phyloP scores from a whole-genome alignment of 169 alveolate species.

The Theileria orientalis region DNA sequence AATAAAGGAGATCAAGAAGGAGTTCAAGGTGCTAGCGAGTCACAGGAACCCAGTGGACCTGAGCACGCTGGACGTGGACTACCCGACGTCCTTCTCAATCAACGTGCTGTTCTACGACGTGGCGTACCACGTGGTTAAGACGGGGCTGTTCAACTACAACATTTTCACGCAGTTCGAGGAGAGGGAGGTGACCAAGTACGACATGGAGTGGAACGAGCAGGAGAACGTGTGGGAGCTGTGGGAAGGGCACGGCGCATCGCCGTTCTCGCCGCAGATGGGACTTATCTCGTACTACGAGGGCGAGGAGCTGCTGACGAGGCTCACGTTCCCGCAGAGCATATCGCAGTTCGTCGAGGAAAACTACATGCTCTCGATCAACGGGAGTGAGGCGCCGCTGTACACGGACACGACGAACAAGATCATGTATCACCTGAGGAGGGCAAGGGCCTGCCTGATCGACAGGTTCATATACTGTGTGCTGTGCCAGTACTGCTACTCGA shows the following conservation, averaged over 20 bases:
- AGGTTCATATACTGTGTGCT: constrained; percentile 42
- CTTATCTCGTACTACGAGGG: constrained; percentile 46
- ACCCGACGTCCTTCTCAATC: constrained; percentile 55
- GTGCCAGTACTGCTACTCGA: constrained; percentile 29
- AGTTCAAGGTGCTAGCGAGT: constrained; percentile 53
- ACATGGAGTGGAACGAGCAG: background rate
- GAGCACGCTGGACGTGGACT: constrained; percentile 60
- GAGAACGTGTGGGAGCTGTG: constrained; percentile 58
- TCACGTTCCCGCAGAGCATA: constrained; percentile 50
- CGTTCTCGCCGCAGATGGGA: constrained; percentile 50
- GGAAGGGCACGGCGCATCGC: constrained; percentile 46
- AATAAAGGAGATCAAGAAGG: constrained; percentile 35
- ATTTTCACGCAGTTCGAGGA: background rate
- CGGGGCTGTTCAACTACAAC: background rate
- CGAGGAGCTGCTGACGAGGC: constrained; percentile 11
- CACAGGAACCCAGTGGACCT: constrained; percentile 59
- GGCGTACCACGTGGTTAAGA: background rate
- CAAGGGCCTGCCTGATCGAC: constrained; percentile 55
- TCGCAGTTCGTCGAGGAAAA: constrained; percentile 46
- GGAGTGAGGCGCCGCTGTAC: constrained; percentile 42
- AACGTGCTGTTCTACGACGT: constrained; percentile 55
- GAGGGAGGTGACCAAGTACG: background rate
- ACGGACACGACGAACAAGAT: constrained; percentile 16
- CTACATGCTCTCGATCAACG: constrained; percentile 38
- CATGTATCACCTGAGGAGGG: constrained; percentile 29